Evolutionary conservation across 352 stramenopile species (phyloP), one percentile per base, ranked within the genome.

Genomic region (Thraustochytrium sp.): DNA sequence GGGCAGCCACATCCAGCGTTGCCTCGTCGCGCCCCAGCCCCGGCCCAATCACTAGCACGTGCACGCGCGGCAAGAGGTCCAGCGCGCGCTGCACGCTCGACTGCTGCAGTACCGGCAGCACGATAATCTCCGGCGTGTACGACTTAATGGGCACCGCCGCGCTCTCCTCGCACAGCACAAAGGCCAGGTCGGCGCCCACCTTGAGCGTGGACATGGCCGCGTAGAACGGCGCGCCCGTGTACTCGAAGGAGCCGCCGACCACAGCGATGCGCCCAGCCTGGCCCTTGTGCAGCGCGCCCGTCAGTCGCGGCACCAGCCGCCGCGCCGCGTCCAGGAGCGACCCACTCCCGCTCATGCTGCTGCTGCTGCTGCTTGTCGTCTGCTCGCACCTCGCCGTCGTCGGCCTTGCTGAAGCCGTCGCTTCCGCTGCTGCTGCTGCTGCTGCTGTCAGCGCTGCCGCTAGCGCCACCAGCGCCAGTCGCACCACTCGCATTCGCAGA

Each of bases 201-300:
- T 97, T 94, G 2, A 99, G 89, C 37, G 93, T 91, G 34, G 95
- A 92, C 65, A 97, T 93, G 5, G 93, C 95, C 0, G 96, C 95
- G 88, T 99, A 99, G 85, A 95, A 99, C 1, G 96, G 96, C 42
- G 96, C 96, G 26, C 96, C 96, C 13, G 96, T 98, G 89, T 98
- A 99, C 86, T 97, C 94, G 82, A 95, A 91, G 9, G 91, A 98
- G n/a, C 96, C 96, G 34, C 96, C 96, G 13, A 99, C 87, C 36
- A 99, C 89, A 18, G 92, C 96, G 31, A 99, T 88, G 37, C 91
- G 85, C 31, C 92, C 92, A 23, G 87, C 87, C 55, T 92, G 91
- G 61, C 75, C 75, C 61, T 84, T 80, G 53, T 80, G 68, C n/a
- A 68, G 23, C 16, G n/a, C 26, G 36, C n/a, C 36, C 26, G 34